phyloP scores from a whole-genome alignment of 2,329 filamentous ascomycete species.

The Pseudogymnoascus sp. region DNA sequence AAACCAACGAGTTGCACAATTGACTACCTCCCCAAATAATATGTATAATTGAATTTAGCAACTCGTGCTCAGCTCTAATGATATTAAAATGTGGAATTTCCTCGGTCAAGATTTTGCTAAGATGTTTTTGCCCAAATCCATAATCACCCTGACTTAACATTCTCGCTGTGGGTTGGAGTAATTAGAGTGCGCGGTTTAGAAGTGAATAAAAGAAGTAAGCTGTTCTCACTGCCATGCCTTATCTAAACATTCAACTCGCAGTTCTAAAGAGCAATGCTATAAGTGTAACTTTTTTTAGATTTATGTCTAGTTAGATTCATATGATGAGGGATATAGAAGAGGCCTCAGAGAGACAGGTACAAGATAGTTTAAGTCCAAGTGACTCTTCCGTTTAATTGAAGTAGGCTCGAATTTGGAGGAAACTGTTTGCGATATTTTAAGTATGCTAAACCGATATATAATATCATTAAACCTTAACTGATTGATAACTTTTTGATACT shows the following conservation, averaged over 20 bases:
- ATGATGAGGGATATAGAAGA: neutral
- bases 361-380: neutral
- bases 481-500: neutral
- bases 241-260: neutral
- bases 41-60: neutral
- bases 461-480: neutral
- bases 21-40: neutral
- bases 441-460: neutral
- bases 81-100: neutral
- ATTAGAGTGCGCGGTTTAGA: neutral
- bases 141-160: neutral
- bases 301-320: neutral
- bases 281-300: neutral
- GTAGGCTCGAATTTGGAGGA: neutral
- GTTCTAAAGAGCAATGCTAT: neutral
- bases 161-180: neutral
- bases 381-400: neutral
- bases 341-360: neutral
- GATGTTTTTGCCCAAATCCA: neutral
- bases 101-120: neutral
- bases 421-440: neutral
- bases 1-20: neutral
- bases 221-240: neutral
- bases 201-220: neutral
- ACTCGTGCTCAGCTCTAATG: neutral